Conservation (phyloP, 1,284 basidiomycete genomes). For the Trametes versicolor region DNA sequence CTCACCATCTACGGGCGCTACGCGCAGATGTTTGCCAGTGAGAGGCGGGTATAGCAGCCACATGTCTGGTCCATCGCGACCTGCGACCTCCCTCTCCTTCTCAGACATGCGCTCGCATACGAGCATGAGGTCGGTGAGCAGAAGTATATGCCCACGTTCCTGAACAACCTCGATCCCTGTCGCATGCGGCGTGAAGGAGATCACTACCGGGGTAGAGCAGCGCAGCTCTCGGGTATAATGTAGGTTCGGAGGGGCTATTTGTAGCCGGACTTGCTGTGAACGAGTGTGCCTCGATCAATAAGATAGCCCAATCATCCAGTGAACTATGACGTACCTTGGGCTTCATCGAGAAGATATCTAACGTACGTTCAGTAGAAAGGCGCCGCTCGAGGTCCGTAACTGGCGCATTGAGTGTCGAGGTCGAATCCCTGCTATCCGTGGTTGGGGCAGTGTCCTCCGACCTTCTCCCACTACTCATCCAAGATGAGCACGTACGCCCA, state of each 20-base stretch:
- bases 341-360: constrained; percentile 97
- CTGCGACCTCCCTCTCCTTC: constrained; percentile 63
- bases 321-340: constrained; percentile 73
- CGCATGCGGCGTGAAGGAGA: constrained; percentile 83
- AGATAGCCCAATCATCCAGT: too few relatives aligned
- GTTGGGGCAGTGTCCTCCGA: constrained; percentile 70
- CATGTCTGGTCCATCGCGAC: constrained; percentile 80
- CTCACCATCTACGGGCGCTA: constrained; percentile 67
- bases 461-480: constrained; percentile 55
- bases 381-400: constrained; percentile 84
- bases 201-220: constrained; percentile 76
- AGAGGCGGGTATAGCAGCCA: constrained; percentile 96
- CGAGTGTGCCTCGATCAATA: constrained; percentile 4
- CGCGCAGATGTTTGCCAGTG: constrained; percentile 91
- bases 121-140: constrained; percentile 93
- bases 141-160: constrained; percentile 83
- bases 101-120: constrained; percentile 85
- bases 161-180: constrained; percentile 82
- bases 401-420: constrained; percentile 61
- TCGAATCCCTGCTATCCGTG: constrained; percentile 61
- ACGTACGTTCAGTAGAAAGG: constrained; percentile 80
- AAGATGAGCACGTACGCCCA: background rate
- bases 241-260: constrained; percentile 86
- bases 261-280: constrained; percentile 85
- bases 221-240: constrained; percentile 86